Base-by-base conservation (phyloP, 2,329 filamentous ascomycete genomes). In the Periconia sp. region DNA sequence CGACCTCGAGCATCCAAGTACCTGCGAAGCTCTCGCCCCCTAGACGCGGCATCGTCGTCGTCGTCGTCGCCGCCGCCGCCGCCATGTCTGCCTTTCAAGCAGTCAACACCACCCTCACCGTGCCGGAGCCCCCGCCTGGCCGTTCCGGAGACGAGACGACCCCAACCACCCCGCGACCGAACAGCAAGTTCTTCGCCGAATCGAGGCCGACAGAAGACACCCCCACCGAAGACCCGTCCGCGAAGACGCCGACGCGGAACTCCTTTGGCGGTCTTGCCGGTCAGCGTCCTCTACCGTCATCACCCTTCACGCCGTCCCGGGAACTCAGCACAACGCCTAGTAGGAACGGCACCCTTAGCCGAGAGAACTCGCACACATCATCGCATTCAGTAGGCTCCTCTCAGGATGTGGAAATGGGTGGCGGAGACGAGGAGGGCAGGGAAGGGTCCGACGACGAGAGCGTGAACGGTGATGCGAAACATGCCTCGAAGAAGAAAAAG, bases 401-500 rank as follows among this genome's bases (percentile, higher is more conserved):
- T n/a, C 79, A 84, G 46, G 89, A 95, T 57, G 78, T 89, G 17
- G 86, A 89, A 46, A 89, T 91, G 80, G 86, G 86, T 26, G 86
- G 87, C 23, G 85, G 87, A 13, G 87, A 87, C 9, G 88, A 89
- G 43, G 85, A 80, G 37, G 87, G 88, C 17, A 59, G 61, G 31
- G 73, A 76, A 19, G 74, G 61, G 2, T 78, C 75, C 8, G 76
- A 79, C 57, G 74, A 76, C 37, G 77, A 78, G 18, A 78, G 76
- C 49, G 70, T 69, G 11, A 72, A 66, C 12, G 76, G 73, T 49
- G 76, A 78, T 22, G 88, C 87, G 10, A 88, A 89, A 48, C 82
- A 86, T 50, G 87, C 88, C 7, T 85, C 81, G 38, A 95, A 95
- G 74, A 97, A 96, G 81, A 96, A 96, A 75, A 96, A 96, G 71